Evolutionary conservation across 352 stramenopile genomes (phyloP), one percentile per base, ranked within the genome.

Genomic region (Pythium pyrilobum): DNA sequence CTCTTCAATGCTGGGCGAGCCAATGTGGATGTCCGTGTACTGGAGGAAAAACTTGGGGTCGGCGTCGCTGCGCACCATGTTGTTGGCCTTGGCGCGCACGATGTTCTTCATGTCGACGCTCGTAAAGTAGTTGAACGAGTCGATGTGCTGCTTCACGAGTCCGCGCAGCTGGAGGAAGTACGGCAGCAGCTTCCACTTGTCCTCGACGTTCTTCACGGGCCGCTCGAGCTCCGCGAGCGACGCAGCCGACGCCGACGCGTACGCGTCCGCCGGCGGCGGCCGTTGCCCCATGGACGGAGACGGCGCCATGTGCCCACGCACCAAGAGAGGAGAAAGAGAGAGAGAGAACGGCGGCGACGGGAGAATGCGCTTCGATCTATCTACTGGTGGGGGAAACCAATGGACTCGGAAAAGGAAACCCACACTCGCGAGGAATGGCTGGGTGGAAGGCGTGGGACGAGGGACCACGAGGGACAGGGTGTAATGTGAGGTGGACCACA

Each of bases 71-170:
- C 87, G 82, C 31, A 97, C 85, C 54, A 91, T 86, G 61, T 89
- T 83, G 66, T 97, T 97, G 41, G 81, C 81, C 72, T 96, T 90
- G 34, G 94, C 91, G 58, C 86, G 85, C 61, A 99, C 96, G 56
- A 99, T 99, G 73, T 99, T 97, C 59, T 98, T 97, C 69, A 99
- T 97, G 70, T 99, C 97, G 1, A 97, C 87, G 60, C 92, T 93
- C 18, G 98, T 96, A 64, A 99, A 99, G 82, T 99, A 97, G 87
- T 99, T 85, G 76, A 98, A 99, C 48, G 96, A 99, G 80, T 99
- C 96, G 70, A 99, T 99, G 74, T 99, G 97, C 71, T 99, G 97
- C 70, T 96, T 96, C 27, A 97, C 88, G 47, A 97, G 76, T 0
- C 89, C 89, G 29, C 88, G 87, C 31, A 94, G 71, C 59, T 96